Conservation (phyloP, 768 basidiomycete genomes). For the Clitopilus passeckerianus region DNA sequence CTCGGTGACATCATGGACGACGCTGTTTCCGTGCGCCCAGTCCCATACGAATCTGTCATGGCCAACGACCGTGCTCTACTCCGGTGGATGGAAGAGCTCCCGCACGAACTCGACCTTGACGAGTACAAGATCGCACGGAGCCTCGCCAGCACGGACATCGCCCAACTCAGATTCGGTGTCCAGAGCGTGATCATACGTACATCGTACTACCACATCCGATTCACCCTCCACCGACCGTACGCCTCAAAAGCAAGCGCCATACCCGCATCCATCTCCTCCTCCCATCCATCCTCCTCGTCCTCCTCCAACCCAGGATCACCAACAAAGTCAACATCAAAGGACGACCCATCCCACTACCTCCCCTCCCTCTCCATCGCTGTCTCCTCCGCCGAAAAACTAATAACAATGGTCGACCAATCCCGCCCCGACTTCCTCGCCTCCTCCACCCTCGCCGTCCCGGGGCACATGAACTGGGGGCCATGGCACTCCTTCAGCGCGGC, state of each 20-base stretch:
- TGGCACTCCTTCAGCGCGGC: constrained; percentile 84
- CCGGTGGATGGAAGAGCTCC: constrained; percentile 76
- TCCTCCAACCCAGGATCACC: constrained; percentile 12
- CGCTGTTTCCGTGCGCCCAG: constrained; percentile 75
- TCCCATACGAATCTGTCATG: constrained; percentile 68
- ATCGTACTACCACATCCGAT: constrained; percentile 78
- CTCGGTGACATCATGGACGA: constrained; percentile 85
- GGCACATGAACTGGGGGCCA: constrained; percentile 81
- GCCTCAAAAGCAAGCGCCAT: constrained; percentile 36
- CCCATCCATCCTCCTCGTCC: constrained; percentile 8
- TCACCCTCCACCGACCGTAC: constrained; percentile 79
- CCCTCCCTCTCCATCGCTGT: constrained; percentile 73
- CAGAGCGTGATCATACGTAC: constrained; percentile 79
- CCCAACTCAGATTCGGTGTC: constrained; percentile 65
- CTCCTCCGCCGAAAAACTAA: constrained; percentile 70
- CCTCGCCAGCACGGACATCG: constrained; percentile 55
- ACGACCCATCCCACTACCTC: constrained; percentile 39
- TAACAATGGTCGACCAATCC: constrained; percentile 71
- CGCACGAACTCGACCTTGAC: constrained; percentile 69
- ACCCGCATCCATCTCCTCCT: constrained; percentile 8
- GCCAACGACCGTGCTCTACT: constrained; percentile 67
- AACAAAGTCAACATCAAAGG: constrained; percentile 16
- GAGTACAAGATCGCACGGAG: constrained; percentile 71
- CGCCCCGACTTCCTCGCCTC: constrained; percentile 73
- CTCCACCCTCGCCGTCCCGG: constrained; percentile 65